Conservation (phyloP, 164 flowering plant genomes). For the Cinnamomum chago region DNA sequence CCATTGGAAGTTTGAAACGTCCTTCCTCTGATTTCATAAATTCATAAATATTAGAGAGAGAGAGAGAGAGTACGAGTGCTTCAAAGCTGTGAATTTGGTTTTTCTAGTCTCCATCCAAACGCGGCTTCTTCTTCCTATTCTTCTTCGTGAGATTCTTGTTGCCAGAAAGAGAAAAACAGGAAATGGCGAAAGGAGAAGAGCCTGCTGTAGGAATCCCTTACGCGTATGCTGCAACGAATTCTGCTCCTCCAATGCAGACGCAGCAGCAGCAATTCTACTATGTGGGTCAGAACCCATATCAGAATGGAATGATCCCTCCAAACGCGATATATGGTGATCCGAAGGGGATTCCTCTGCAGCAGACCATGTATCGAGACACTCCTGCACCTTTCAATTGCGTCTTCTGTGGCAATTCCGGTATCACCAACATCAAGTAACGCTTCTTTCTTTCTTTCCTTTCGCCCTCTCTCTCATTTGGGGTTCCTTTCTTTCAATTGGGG, state of each 20-base stretch:
- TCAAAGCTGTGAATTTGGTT: too few species aligned
- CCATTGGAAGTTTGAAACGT: too few species aligned
- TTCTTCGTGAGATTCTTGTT: too few species aligned
- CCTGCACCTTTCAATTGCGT: constrained; percentile 84
- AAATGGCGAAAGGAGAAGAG: constrained; percentile 36
- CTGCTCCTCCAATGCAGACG: constrained; percentile 14
- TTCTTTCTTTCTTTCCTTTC: neutral
- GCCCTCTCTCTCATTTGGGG: too few species aligned
- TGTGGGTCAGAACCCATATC: constrained; percentile 51
- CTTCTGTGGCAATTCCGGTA: constrained; percentile 54
- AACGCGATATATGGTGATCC: constrained; percentile 74
- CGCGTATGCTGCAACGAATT: constrained; percentile 7
- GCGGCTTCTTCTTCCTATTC: too few species aligned
- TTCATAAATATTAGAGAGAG: too few species aligned
- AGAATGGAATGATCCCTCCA: constrained; percentile 64
- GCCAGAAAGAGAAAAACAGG: neutral
- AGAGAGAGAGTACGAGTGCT: too few species aligned
- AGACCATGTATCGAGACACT: constrained; percentile 81
- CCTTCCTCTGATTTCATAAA: too few species aligned
- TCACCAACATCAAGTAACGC: constrained; percentile 60
- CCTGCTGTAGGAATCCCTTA: constrained; percentile 65
- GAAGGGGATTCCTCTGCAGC: constrained; percentile 74
- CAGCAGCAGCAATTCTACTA: constrained; percentile 23
- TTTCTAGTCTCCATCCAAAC: too few species aligned
- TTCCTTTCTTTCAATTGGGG: too few species aligned